These are phyloP conservation scores for Solanum appendiculatum DNA, from an alignment of 257 asterid species.

Conservation along the genomic window DNA sequence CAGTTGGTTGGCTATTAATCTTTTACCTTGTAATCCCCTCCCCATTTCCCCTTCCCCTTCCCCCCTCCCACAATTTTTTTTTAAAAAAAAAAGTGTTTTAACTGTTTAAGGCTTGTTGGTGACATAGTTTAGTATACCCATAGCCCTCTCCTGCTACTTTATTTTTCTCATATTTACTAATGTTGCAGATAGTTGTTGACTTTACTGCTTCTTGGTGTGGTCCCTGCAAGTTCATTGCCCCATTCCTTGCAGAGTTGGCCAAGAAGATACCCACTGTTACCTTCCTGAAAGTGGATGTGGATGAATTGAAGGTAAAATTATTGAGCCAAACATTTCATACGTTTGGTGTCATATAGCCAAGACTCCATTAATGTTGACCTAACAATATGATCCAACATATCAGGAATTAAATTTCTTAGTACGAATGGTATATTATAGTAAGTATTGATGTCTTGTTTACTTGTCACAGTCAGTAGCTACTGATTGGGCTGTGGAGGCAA, in stretches of 20 bases:
- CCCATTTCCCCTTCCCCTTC: too few species aligned
- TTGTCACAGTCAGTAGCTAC: constrained; percentile 53
- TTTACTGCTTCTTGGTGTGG: constrained; percentile 99
- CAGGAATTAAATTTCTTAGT: neutral
- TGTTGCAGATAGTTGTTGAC: constrained; percentile 70
- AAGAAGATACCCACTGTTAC: constrained; percentile 62
- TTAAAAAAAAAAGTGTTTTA: too few species aligned
- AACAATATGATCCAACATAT: neutral
- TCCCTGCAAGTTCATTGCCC: constrained; percentile 83
- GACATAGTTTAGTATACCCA: neutral
- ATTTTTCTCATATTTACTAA: neutral
- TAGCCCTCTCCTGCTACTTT: neutral
- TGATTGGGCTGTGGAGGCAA: constrained; percentile 88
- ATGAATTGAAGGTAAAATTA: constrained; percentile 62
- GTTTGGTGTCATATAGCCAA: neutral
- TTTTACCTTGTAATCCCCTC: too few species aligned
- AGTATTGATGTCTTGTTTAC: neutral
- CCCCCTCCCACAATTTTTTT: too few species aligned
- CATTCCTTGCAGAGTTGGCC: constrained; percentile 77
- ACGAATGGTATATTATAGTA: neutral
- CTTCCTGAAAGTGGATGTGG: constrained; percentile 86
- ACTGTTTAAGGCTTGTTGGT: neutral
- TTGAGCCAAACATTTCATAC: neutral
- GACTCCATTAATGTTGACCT: neutral
- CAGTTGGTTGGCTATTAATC: too few species aligned